Evolutionary conservation across 768 basidiomycete genomes (phyloP), one percentile per base, ranked within the genome.

Genomic region (Hygrocybe punicea): DNA sequence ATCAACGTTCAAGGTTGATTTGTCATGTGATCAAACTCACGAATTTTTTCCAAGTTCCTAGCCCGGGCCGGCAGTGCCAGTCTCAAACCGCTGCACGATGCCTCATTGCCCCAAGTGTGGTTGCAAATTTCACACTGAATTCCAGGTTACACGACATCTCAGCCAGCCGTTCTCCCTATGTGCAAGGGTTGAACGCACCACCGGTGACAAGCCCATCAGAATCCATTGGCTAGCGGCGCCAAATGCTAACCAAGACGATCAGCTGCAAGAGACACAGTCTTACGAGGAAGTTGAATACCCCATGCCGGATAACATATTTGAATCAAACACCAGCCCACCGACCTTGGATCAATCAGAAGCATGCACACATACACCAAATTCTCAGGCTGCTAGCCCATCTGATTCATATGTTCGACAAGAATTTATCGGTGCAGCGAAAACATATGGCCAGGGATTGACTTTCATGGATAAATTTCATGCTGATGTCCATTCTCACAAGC

Each of bases 1-100:
- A 33, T 69, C 23, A 67, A 9, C 36, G 9, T n/a, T 9, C 72
- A 56, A 51, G 36, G 36, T 39, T 9, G n/a, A 9, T 9, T 9
- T n/a, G n/a, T 9, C 36, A 39, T 39, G 9, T 39, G 36, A 39
- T 9, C 9, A 39, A n/a, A n/a, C n/a, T n/a, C n/a, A n/a, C n/a
- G 36, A 39, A 39, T 39, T 39, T 39, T 39, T 39, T 39, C n/a
- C 36, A 39, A 39, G 36, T 39, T n/a, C 36, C 36, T 9, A 9
- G 36, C 36, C 9, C 36, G 10, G 10, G 9, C 10, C n/a, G 36
- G 36, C n/a, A 39, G 36, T 9, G 36, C n/a, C 36, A n/a, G n/a
- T 39, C 36, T n/a, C 36, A 39, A 39, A 39, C n/a, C n/a, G n/a
- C n/a, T n/a, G n/a, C n/a, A n/a, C 36, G n/a, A 39, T 39, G 36